These are phyloP conservation scores for Penicillium roqueforti DNA, from an alignment of 495 filamentous ascomycete species.

Conservation along the genomic window DNA sequence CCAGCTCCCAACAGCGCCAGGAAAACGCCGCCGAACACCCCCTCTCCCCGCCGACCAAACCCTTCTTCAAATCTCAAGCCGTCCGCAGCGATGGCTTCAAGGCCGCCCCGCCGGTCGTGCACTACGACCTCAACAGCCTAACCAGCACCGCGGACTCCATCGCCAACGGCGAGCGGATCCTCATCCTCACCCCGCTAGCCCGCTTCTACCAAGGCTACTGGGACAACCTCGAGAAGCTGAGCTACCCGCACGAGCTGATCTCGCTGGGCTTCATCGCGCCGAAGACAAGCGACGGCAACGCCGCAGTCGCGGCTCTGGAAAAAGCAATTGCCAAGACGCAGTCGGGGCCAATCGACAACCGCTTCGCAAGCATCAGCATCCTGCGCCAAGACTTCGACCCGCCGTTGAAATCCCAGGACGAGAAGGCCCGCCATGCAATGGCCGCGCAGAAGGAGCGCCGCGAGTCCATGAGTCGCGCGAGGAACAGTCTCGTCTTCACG, in stretches of 20 bases:
- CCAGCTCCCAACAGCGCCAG: conserved; percentile 45
- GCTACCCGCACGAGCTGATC: conserved; percentile 90
- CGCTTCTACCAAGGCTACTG: conserved; percentile 93
- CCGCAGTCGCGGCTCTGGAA: conserved; percentile 75
- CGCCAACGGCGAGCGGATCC: conserved; percentile 74
- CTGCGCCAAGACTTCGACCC: conserved; percentile 92
- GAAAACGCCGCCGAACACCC: conserved; percentile 64
- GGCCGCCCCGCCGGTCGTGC: conserved; percentile 80
- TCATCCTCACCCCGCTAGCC: conserved; percentile 89
- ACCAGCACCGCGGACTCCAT: conserved; percentile 73
- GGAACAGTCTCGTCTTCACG: conserved; percentile 95
- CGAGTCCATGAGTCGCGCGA: conserved; percentile 85
- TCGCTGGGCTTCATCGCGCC: conserved; percentile 96
- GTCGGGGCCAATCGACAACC: conserved; percentile 66
- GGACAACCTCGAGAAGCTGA: conserved; percentile 82
- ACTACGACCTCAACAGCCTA: conserved; percentile 91
- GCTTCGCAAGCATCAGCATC: conserved; percentile 90
- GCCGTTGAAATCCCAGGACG: conserved; percentile 72
- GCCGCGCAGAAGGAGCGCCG: conserved; percentile 80
- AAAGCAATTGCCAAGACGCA: conserved; percentile 81
- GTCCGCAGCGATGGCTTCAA: conserved; percentile 51
- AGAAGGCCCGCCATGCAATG: conserved; percentile 86
- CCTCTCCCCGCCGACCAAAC: conserved; percentile 77
- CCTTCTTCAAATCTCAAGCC: conserved; percentile 66
- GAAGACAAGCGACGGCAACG: conserved; percentile 81